These are phyloP conservation scores for Physocladia obscura DNA, from an alignment of 192 early-diverging fungal species.

Conservation along the genomic window DNA sequence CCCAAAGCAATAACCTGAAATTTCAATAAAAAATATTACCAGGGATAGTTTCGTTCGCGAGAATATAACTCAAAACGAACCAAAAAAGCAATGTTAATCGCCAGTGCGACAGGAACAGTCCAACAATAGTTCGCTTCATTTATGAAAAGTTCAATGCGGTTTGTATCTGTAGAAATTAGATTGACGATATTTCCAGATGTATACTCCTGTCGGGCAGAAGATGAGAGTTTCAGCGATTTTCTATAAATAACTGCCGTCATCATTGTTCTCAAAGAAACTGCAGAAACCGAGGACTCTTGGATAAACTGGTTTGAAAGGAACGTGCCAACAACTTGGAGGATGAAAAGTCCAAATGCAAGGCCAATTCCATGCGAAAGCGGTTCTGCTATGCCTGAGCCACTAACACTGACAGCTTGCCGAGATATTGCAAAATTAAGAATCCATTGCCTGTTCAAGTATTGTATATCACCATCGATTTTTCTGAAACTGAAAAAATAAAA, in stretches of 20 bases:
- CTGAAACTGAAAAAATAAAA: slow-evolving; percentile 25
- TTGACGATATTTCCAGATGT: slow-evolving; percentile 63
- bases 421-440: slow-evolving; percentile 28
- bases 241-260: slow-evolving; percentile 58
- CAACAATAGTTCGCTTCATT: slow-evolving; percentile 58
- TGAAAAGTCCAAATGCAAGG: slow-evolving; percentile 21
- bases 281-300: slow-evolving; percentile 33
- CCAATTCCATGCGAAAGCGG: slow-evolving; percentile 3
- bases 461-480: slow-evolving; percentile 33
- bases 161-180: slow-evolving; percentile 46
- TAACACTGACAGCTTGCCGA: background rate
- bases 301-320: slow-evolving; percentile 42
- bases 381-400: background rate
- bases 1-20: slow-evolving; percentile 41
- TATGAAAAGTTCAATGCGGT: slow-evolving; percentile 26
- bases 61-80: slow-evolving; percentile 36
- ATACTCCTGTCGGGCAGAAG: slow-evolving; percentile 55
- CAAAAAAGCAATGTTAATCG: slow-evolving; percentile 59
- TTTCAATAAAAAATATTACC: slow-evolving; percentile 40
- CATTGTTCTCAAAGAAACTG: slow-evolving; percentile 49
- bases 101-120: slow-evolving; percentile 66
- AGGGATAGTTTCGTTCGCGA: too few species aligned
- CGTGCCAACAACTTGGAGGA: slow-evolving; percentile 19
- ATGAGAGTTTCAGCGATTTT: slow-evolving; percentile 56
- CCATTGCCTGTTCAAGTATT: slow-evolving; percentile 44